Percentiles rank a stretch among this genome's conserved stretches.
Evolutionary conservation across 2,329 filamentous ascomycete species (phyloP).

Genomic region (Neofusicoccum laricinum): DNA sequence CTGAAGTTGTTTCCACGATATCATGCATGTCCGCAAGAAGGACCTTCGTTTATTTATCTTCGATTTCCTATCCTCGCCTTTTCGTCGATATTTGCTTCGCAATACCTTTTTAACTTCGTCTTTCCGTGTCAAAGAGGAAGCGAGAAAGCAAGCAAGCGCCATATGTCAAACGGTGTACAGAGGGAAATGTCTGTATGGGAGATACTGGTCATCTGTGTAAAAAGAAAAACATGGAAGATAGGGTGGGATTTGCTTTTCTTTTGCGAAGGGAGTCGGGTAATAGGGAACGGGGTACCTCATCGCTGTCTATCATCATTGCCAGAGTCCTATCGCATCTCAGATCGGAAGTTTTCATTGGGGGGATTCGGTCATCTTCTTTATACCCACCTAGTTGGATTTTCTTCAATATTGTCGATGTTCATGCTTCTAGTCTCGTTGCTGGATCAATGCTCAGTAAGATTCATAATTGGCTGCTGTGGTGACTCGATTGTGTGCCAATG

Average conservation of each 20-base stretch:
- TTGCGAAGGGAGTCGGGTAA: background rate
- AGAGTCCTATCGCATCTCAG: background rate
- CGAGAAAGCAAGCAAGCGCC: background rate
- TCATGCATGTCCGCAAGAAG: background rate
- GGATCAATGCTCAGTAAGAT: background rate
- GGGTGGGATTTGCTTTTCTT: background rate
- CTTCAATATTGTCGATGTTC: background rate
- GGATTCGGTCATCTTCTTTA: conserved; percentile 13
- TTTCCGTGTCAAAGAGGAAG: background rate
- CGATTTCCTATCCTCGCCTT: background rate
- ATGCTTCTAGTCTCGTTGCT: background rate
- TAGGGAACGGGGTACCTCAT: background rate
- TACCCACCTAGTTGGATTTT: background rate
- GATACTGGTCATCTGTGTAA: background rate
- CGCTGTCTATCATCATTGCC: background rate
- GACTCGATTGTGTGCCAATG: too few species aligned
- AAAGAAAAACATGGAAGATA: background rate
- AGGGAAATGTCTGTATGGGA: background rate
- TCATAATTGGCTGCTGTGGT: background rate
- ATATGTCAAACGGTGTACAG: background rate
- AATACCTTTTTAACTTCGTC: background rate
- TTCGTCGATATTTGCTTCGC: background rate
- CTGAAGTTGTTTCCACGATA: background rate
- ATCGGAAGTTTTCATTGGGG: background rate
- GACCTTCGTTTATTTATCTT: background rate